These are phyloP conservation scores for Platanthera guangdongensis DNA, from an alignment of 106 monocot species.

Conservation along the genomic window DNA sequence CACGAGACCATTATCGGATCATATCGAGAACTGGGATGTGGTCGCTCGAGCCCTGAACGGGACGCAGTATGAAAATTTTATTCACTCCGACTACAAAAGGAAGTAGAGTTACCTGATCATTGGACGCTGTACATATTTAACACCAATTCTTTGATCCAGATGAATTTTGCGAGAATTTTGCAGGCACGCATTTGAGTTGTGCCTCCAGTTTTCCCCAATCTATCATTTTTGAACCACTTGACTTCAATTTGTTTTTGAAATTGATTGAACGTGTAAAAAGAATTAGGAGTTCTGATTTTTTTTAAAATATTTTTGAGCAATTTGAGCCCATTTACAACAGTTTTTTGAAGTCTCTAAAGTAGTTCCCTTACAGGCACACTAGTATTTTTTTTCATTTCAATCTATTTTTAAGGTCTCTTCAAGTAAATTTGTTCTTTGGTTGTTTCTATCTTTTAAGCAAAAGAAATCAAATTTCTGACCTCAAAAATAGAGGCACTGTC, in stretches of 20 bases:
- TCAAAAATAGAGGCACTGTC: no score
- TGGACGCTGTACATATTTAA: not conserved
- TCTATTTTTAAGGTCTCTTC: not conserved
- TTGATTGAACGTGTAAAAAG: no score
- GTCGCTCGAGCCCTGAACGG: conserved; percentile 9
- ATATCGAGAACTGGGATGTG: conserved; percentile 16
- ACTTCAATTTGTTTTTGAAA: no score
- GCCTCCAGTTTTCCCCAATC: no score
- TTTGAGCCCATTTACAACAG: not conserved
- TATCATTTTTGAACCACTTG: no score
- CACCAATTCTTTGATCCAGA: not conserved
- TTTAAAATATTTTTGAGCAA: no score
- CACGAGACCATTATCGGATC: conserved; percentile 10
- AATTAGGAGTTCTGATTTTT: no score
- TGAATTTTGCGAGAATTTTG: not conserved
- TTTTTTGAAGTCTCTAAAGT: not conserved
- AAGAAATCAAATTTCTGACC: no score
- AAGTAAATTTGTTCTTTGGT: not conserved
- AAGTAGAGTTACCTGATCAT: not conserved
- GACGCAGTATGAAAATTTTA: conserved; percentile 13
- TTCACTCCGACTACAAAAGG: conserved; percentile 9
- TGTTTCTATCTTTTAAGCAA: not conserved
- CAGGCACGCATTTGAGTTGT: not conserved
- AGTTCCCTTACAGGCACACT: not conserved
- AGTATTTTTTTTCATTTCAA: not conserved